Percentiles rank a stretch among this genome's conserved stretches.
Conservation (phyloP, 495 filamentous ascomycete species). For the Neohortaea acidophila region DNA sequence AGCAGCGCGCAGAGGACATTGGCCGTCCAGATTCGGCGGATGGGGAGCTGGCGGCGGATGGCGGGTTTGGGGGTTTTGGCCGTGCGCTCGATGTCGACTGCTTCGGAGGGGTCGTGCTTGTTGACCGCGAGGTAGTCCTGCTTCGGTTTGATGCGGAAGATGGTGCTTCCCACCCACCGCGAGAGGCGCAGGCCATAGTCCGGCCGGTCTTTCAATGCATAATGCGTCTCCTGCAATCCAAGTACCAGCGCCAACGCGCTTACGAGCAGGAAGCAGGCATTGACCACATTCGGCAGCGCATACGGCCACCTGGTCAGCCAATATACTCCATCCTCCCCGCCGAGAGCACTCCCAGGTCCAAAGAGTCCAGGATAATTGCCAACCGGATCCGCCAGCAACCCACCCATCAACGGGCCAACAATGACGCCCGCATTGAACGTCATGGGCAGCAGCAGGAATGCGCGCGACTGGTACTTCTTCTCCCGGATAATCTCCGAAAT, state of each 20-base stretch:
- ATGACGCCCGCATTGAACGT: slow-evolving; percentile 70
- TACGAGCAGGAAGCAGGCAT: slow-evolving; percentile 45
- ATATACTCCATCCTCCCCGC: slow-evolving; percentile 35
- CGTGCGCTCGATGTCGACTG: slow-evolving; percentile 10
- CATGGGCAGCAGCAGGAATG: slow-evolving; percentile 69
- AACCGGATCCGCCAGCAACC: slow-evolving; percentile 56
- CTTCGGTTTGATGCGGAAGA: slow-evolving; percentile 21
- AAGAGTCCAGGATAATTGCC: slow-evolving; percentile 49
- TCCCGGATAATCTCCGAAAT: slow-evolving; percentile 65
- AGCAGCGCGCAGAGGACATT: slow-evolving; percentile 48
- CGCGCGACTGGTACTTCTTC: slow-evolving; percentile 50
- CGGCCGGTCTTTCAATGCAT: slow-evolving; percentile 29
- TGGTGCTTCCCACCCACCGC: slow-evolving; percentile 26
- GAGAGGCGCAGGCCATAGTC: slow-evolving; percentile 39
- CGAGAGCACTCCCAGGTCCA: slow-evolving; percentile 17
- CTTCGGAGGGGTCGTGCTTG: slow-evolving; percentile 5
- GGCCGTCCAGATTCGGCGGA: slow-evolving; percentile 47
- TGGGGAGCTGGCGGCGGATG: slow-evolving; percentile 38
- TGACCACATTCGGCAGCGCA: slow-evolving; percentile 60
- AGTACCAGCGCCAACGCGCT: slow-evolving; percentile 43
- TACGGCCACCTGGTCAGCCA: slow-evolving; percentile 61
- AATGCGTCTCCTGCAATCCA: slow-evolving; percentile 52
- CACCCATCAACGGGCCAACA: slow-evolving; percentile 55
- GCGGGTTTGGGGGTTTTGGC: neutral
- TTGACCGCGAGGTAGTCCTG: slow-evolving; percentile 12